Conservation (phyloP, 352 stramenopile genomes). For the Pythium pyrilobum region DNA sequence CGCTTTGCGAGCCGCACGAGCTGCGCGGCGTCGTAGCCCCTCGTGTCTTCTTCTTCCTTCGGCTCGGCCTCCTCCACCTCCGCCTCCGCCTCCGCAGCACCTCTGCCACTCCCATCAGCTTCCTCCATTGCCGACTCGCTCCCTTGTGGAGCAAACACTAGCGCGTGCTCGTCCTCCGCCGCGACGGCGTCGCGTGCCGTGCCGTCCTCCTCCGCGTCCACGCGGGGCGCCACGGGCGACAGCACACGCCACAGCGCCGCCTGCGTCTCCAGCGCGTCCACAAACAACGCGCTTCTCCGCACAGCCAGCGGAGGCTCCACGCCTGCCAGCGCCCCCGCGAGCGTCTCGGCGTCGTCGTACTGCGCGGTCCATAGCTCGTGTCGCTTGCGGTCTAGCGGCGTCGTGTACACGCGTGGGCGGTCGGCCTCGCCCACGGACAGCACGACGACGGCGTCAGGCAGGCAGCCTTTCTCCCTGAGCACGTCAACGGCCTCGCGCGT, state of each 20-base stretch:
- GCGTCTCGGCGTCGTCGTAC: background rate
- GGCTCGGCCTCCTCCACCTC: background rate
- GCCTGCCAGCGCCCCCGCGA: conserved; percentile 1
- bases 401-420: background rate
- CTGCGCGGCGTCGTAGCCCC: conserved; percentile 5
- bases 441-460: conserved; percentile 46
- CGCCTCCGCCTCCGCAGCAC: background rate
- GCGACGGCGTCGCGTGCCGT: conserved; percentile 23
- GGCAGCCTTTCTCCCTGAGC: conserved; percentile 35
- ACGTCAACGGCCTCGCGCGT: conserved; percentile 26
- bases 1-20: background rate
- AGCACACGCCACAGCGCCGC: conserved; percentile 4
- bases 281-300: background rate
- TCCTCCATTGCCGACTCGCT: too few species aligned
- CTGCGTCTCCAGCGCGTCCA: background rate
- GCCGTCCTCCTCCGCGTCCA: conserved; percentile 41
- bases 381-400: conserved; percentile 6
- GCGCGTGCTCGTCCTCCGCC: conserved; percentile 8
- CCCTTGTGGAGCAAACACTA: background rate
- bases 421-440: conserved; percentile 26
- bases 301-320: background rate
- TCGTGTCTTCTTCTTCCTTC: background rate
- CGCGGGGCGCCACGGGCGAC: conserved; percentile 25
- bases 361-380: conserved; percentile 6
- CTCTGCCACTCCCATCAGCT: too few species aligned